Conservation (phyloP, 768 basidiomycete species). For the Kwoniella bestiolae region DNA sequence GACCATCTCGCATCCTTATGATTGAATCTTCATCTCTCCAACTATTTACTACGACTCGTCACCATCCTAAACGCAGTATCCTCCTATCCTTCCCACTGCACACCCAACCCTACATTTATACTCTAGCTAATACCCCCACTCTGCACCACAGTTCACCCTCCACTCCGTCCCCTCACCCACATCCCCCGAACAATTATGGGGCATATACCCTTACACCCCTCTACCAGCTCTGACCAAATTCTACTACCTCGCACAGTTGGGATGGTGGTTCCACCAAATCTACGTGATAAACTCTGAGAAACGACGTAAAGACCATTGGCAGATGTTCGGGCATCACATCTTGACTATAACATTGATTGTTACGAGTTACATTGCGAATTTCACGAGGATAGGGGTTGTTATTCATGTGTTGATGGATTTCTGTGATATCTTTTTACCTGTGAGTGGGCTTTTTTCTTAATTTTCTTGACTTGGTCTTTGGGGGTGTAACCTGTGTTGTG, state of each 20-base stretch:
- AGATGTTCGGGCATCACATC: slow-evolving; percentile 96
- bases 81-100: too few relatives aligned
- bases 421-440: slow-evolving; percentile 89
- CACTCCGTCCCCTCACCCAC: slow-evolving; percentile 68
- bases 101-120: too few relatives aligned
- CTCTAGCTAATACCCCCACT: neutral
- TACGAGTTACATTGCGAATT: slow-evolving; percentile 77
- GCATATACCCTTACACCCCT: slow-evolving; percentile 78
- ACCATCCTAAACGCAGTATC: too few relatives aligned
- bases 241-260: slow-evolving; percentile 82
- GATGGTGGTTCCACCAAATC: slow-evolving; percentile 90
- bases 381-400: slow-evolving; percentile 84
- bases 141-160: slow-evolving; percentile 72
- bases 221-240: slow-evolving; percentile 82
- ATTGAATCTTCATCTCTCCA: too few relatives aligned
- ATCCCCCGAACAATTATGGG: slow-evolving; percentile 72
- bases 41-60: too few relatives aligned
- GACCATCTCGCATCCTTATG: too few relatives aligned
- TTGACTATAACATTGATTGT: slow-evolving; percentile 81
- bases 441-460: slow-evolving; percentile 60
- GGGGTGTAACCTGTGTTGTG: too few relatives aligned
- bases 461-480: neutral
- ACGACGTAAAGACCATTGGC: slow-evolving; percentile 85
- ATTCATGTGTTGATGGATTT: slow-evolving; percentile 93
- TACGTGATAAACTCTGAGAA: slow-evolving; percentile 92